A percentile compares a stretch with the other conserved stretches of the same genome.
phyloP scores from a whole-genome alignment of 768 basidiomycete species.

The Lactifluus subvellereus region DNA sequence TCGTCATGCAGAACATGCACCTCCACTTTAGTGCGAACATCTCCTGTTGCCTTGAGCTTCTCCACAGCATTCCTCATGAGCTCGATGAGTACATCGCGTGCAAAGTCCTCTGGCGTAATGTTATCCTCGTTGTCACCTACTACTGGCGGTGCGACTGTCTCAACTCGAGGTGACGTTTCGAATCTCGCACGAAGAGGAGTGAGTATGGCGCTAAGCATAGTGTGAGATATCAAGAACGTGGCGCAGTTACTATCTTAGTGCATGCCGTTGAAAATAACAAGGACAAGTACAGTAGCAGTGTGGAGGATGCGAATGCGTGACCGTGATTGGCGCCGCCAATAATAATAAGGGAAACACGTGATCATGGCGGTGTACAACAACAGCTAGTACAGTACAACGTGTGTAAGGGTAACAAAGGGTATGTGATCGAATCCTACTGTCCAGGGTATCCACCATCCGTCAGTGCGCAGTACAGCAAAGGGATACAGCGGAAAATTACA shows the following conservation, averaged over 20 bases:
- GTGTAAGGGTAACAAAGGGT: conserved; percentile 11
- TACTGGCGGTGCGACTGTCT: conserved; percentile 8
- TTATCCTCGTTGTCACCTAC: conserved; percentile 31
- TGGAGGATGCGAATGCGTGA: background rate
- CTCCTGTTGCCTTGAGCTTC: conserved; percentile 55
- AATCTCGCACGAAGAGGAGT: conserved; percentile 35
- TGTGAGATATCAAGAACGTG: background rate
- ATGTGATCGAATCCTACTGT: conserved; percentile 14
- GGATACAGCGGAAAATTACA: conserved; percentile 15
- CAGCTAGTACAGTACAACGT: background rate
- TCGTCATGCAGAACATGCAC: conserved; percentile 34
- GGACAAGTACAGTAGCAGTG: background rate
- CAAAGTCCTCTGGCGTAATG: conserved; percentile 61
- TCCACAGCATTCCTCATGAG: conserved; percentile 67
- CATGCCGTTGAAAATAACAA: conserved; percentile 11
- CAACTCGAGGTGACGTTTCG: conserved; percentile 21
- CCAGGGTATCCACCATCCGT: conserved; percentile 2
- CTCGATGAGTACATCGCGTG: conserved; percentile 63
- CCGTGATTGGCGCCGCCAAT: background rate
- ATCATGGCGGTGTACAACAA: background rate
- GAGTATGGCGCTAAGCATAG: conserved; percentile 33
- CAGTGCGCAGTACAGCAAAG: conserved; percentile 15
- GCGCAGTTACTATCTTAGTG: conserved; percentile 1
- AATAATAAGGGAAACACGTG: conserved; percentile 1
- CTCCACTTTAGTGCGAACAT: conserved; percentile 43